phyloP scores from a whole-genome alignment of 495 filamentous ascomycete species.

The Aspergillus heteromorphus region DNA sequence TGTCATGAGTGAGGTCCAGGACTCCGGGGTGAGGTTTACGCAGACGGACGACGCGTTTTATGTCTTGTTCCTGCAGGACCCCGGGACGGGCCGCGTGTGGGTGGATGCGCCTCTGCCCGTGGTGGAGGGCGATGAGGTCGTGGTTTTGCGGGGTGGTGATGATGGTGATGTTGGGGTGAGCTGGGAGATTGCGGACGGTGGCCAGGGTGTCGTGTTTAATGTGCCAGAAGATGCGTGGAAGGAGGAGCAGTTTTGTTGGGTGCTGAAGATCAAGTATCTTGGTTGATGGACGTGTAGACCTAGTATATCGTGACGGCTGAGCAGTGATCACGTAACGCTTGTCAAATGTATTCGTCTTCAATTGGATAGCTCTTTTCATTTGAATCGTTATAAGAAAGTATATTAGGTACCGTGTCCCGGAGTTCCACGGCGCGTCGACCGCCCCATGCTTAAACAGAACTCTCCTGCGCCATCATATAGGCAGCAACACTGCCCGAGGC shows the following conservation, averaged over 20 bases:
- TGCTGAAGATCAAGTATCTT: neutral
- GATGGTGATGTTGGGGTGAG: neutral
- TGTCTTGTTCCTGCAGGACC: conserved; percentile 13
- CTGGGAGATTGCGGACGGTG: neutral
- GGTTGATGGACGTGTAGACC: too few relatives aligned
- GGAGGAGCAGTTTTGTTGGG: neutral
- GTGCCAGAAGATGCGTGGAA: neutral
- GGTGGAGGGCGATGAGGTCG: neutral
- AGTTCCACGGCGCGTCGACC: too few relatives aligned
- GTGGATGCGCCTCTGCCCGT: neutral
- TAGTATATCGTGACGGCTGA: too few relatives aligned
- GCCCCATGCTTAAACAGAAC: neutral
- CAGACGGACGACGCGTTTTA: conserved; percentile 49
- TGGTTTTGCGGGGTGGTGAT: neutral
- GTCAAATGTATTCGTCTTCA: too few relatives aligned
- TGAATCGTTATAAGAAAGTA: too few relatives aligned
- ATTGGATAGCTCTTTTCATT: too few relatives aligned
- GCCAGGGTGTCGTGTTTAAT: neutral
- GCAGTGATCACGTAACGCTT: too few relatives aligned
- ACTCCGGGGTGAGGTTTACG: conserved; percentile 44
- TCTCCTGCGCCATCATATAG: neutral
- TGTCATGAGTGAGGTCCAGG: conserved; percentile 40
- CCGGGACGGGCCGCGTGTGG: neutral
- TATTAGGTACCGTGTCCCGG: too few relatives aligned
- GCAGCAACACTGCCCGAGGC: neutral